Conservation (phyloP, 2,329 filamentous ascomycete species). For the Epichloe scottii region DNA sequence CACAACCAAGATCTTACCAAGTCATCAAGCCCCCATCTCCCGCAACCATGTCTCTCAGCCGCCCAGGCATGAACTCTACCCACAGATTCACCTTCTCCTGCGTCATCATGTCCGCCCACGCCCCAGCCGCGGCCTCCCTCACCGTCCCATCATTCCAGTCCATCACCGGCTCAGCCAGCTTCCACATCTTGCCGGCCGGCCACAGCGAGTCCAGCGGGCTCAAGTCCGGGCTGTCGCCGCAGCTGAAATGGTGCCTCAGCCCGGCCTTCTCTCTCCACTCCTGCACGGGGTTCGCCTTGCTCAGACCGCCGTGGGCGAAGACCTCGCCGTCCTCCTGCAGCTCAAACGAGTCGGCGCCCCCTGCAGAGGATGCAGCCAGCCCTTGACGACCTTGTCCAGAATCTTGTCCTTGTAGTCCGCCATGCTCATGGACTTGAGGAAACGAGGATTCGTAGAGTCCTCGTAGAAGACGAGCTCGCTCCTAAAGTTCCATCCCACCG, state of each 20-base stretch:
- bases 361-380: conserved; percentile 15
- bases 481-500: conserved; percentile 24
- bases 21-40: conserved; percentile 19
- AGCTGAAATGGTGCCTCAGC: conserved; percentile 21
- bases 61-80: conserved; percentile 25
- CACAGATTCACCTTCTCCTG: conserved; percentile 23
- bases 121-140: conserved; percentile 17
- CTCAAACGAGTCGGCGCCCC: conserved; percentile 14
- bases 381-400: conserved; percentile 21
- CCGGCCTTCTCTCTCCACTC: conserved; percentile 23
- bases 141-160: conserved; percentile 24
- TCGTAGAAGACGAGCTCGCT: conserved; percentile 27
- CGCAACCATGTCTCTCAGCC: conserved; percentile 20
- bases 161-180: conserved; percentile 8
- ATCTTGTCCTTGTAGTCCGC: conserved; percentile 22
- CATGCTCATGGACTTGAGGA: conserved; percentile 20
- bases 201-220: conserved; percentile 24
- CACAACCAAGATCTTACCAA: conserved; percentile 13
- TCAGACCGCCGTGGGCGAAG: conserved; percentile 23
- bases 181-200: conserved; percentile 24
- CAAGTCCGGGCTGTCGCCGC: conserved; percentile 25
- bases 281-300: conserved; percentile 23
- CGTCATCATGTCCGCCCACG: conserved; percentile 16
- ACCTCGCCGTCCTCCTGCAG: conserved; percentile 24
- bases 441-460: conserved; percentile 21